Percentiles rank a stretch among this genome's conserved stretches.
phyloP scores from a whole-genome alignment of 2,329 filamentous ascomycete genomes.

The Colletotrichum orbiculare region DNA sequence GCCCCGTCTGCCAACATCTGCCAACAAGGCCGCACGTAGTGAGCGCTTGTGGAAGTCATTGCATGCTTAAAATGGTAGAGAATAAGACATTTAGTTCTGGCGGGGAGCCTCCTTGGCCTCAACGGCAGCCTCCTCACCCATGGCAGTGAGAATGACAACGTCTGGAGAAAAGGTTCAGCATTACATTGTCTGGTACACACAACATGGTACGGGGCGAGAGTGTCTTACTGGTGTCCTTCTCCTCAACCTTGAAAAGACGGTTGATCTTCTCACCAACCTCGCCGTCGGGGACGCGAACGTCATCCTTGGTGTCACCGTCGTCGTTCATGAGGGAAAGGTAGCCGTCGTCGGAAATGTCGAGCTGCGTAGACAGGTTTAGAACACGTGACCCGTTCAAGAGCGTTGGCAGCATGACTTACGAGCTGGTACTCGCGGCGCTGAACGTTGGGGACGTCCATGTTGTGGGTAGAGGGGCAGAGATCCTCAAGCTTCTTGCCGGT shows the following conservation, averaged over 20 bases:
- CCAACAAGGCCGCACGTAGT: conserved; percentile 35
- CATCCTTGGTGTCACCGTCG: conserved; percentile 88
- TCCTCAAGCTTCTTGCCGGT: conserved; percentile 99
- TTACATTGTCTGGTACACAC: conserved; percentile 17
- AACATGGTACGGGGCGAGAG: not conserved
- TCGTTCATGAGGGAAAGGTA: conserved; percentile 95
- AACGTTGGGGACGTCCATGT: conserved; percentile 99
- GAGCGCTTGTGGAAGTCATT: conserved; percentile 34
- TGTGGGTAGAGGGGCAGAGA: conserved; percentile 95
- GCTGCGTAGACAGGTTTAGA: conserved; percentile 59
- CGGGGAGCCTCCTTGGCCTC: conserved; percentile 92
- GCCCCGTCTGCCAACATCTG: conserved; percentile 40
- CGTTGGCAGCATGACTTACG: conserved; percentile 67
- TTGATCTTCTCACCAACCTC: conserved; percentile 89
- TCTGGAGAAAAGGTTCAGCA: conserved; percentile 60
- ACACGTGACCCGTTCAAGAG: conserved; percentile 1
- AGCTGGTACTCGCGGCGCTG: conserved; percentile 91
- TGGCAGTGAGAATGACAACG: conserved; percentile 91
- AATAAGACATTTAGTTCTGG: conserved; percentile 40
- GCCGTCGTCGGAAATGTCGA: conserved; percentile 92
- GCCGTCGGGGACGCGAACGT: conserved; percentile 91
- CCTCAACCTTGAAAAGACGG: conserved; percentile 82
- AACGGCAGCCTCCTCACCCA: conserved; percentile 93
- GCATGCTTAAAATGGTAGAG: conserved; percentile 36
- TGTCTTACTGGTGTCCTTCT: conserved; percentile 91